These are phyloP conservation scores for Solanum neorickii DNA, from an alignment of 257 asterid species.

Conservation along the genomic window DNA sequence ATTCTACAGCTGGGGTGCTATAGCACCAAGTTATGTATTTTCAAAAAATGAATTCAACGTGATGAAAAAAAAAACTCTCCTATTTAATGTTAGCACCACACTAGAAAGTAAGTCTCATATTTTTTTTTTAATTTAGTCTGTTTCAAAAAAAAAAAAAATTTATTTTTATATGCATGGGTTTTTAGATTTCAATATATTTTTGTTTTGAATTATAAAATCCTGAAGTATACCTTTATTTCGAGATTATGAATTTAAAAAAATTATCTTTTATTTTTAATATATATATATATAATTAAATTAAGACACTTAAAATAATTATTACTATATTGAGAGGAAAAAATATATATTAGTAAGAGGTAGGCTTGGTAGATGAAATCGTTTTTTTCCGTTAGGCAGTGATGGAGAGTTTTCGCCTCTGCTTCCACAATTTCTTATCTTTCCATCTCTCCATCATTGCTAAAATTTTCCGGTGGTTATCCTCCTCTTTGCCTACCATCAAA, in stretches of 20 bases:
- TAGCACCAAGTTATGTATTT: not conserved
- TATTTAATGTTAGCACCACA: not conserved
- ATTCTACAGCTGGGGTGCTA: not conserved
- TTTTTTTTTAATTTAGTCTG: not conserved
- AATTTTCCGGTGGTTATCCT: constrained; percentile 8
- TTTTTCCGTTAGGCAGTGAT: not conserved
- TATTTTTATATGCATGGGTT: no score
- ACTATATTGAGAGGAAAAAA: not conserved
- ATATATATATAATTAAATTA: no score
- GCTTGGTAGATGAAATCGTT: not conserved
- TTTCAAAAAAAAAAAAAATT: no score
- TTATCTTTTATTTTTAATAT: no score
- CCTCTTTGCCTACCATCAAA: constrained; percentile 21
- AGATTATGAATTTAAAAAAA: not conserved
- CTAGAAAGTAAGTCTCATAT: no score
- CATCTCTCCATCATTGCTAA: constrained; percentile 20
- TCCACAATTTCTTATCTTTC: constrained; percentile 27
- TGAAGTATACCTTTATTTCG: no score
- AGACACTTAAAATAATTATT: no score
- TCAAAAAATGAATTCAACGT: not conserved
- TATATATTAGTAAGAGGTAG: not conserved
- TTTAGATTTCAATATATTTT: not conserved
- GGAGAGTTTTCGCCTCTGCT: constrained; percentile 23
- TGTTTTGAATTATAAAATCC: not conserved
- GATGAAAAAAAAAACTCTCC: not conserved